Evolutionary conservation across 192 early-diverging fungal genomes (phyloP).

Genomic region (Mortierella antarctica): DNA sequence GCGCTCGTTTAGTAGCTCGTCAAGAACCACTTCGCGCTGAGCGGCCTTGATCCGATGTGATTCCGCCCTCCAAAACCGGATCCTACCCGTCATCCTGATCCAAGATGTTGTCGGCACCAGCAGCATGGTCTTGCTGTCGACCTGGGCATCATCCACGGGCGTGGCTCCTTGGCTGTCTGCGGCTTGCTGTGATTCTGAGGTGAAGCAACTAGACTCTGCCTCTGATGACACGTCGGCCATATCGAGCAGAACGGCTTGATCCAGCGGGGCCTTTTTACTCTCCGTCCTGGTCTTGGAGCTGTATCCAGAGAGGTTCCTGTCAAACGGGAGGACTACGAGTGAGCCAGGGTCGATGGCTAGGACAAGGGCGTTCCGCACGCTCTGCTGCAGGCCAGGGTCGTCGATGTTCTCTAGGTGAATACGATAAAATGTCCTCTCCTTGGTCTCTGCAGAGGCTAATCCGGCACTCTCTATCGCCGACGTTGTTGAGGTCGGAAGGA

Average conservation of each 20-base stretch:
- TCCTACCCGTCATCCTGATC: constrained; percentile 27
- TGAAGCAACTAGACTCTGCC: neutral
- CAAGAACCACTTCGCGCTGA: constrained; percentile 22
- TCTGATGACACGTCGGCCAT: constrained; percentile 14
- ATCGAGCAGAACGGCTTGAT: constrained; percentile 22
- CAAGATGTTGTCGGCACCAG: constrained; percentile 31
- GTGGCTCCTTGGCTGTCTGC: neutral
- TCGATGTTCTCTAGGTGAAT: constrained; percentile 36
- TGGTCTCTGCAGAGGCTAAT: neutral
- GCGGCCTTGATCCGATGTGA: constrained; percentile 37
- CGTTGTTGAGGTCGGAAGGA: neutral
- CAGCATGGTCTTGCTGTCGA: constrained; percentile 33
- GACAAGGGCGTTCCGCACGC: constrained; percentile 11
- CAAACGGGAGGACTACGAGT: constrained; percentile 32
- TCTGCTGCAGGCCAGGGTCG: neutral
- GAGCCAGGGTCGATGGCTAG: constrained; percentile 9
- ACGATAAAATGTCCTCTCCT: constrained; percentile 28
- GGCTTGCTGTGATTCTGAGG: neutral
- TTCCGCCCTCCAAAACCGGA: constrained; percentile 46
- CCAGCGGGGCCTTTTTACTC: constrained; percentile 12
- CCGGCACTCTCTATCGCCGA: neutral
- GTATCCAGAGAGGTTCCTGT: constrained; percentile 42
- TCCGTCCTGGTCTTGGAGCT: constrained; percentile 37
- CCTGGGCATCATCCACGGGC: neutral
- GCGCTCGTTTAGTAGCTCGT: constrained; percentile 24